Conservation (phyloP, 371 early-diverging fungal species). For the Cokeromyces recurvatus region DNA sequence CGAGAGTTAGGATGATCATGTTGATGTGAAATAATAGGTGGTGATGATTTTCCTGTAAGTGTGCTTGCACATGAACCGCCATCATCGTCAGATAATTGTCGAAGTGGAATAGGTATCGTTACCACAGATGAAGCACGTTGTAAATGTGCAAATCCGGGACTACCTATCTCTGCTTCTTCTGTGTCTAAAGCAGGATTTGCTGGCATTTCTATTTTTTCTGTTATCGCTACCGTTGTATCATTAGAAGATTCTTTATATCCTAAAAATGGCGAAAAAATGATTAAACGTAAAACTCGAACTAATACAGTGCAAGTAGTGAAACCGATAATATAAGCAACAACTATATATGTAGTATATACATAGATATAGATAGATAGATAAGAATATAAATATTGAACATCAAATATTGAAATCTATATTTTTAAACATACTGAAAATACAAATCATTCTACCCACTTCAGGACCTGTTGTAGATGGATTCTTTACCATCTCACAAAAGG, state of each 20-base stretch:
- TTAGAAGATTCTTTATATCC: too few species aligned
- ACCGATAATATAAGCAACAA: conserved; percentile 14
- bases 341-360: background rate
- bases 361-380: too few species aligned
- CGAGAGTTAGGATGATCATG: too few species aligned
- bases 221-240: too few species aligned
- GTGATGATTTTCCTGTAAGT: background rate
- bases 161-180: conserved; percentile 4
- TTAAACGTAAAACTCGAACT: conserved; percentile 3
- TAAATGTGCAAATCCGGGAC: background rate
- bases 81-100: background rate
- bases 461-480: conserved; percentile 16
- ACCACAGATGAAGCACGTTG: background rate
- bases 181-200: conserved; percentile 1
- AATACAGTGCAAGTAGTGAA: conserved; percentile 11
- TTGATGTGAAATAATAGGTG: background rate
- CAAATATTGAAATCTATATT: too few species aligned
- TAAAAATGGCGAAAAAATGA: background rate
- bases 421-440: conserved; percentile 19
- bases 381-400: too few species aligned
- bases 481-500: conserved; percentile 14
- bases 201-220: background rate
- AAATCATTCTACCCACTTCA: conserved; percentile 28
- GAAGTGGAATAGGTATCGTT: background rate
- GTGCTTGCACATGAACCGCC: conserved; percentile 1